These are phyloP conservation scores for Chrysanthemum seticuspe DNA, from an alignment of 129 eudicot genomes.

Conservation along the genomic window DNA sequence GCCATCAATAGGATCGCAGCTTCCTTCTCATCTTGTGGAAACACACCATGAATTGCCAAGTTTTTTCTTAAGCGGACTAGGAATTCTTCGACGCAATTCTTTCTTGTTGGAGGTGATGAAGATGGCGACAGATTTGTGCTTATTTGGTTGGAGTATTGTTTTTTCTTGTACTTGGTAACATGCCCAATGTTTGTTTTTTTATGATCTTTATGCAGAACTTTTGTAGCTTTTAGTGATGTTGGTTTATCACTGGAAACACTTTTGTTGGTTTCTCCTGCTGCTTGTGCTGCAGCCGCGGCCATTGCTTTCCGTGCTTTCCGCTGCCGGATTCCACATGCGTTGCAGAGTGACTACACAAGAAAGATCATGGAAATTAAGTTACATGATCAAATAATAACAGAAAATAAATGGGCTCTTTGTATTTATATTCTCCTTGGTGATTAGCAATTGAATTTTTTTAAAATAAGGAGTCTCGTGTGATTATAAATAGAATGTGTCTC, in stretches of 20 bases:
- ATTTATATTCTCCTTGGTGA: neutral
- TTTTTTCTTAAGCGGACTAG: constrained; percentile 62
- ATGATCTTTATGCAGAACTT: constrained; percentile 42
- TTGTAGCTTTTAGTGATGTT: constrained; percentile 36
- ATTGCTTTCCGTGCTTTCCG: constrained; percentile 78
- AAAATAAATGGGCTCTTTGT: constrained; percentile 4
- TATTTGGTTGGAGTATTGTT: constrained; percentile 19
- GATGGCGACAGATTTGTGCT: constrained; percentile 17
- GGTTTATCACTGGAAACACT: constrained; percentile 27
- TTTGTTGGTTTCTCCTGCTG: constrained; percentile 29
- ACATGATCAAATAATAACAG: constrained; percentile 4
- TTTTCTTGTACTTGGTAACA: constrained; percentile 45
- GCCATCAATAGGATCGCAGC: constrained; percentile 90
- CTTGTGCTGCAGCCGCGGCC: constrained; percentile 59
- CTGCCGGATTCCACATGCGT: constrained; percentile 92
- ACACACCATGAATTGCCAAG: constrained; percentile 54
- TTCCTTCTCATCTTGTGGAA: constrained; percentile 89
- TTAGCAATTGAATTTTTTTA: neutral
- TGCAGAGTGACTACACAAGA: constrained; percentile 67
- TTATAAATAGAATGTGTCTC: neutral
- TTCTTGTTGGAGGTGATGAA: constrained; percentile 32
- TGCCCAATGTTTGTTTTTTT: constrained; percentile 32
- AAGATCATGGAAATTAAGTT: neutral
- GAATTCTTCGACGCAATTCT: constrained; percentile 63
- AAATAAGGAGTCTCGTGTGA: neutral